Conservation (phyloP, 2,329 filamentous ascomycete species). For the Blastomyces emzantsi region DNA sequence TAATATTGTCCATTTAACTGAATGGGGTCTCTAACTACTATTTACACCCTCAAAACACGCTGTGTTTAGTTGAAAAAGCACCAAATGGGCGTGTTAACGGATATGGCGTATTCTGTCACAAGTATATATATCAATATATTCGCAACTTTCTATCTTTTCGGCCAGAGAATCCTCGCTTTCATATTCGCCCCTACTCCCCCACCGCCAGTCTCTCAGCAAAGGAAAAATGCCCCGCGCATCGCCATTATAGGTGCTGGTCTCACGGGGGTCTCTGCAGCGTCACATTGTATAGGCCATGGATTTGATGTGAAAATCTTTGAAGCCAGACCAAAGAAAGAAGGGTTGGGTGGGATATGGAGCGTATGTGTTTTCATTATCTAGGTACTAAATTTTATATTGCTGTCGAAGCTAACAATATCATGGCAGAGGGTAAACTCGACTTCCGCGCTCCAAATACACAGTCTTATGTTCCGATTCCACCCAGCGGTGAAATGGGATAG, state of each 20-base stretch:
- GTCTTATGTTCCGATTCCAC: conserved; percentile 80
- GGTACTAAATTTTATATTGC: neutral
- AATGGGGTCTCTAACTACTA: neutral
- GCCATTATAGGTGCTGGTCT: conserved; percentile 64
- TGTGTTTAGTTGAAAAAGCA: neutral
- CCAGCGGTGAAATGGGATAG: conserved; percentile 64
- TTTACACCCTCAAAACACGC: neutral
- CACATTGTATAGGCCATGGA: conserved; percentile 76
- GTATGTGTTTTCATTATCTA: conserved; percentile 38
- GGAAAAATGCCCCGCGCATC: conserved; percentile 54
- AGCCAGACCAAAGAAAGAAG: conserved; percentile 52
- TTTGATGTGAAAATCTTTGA: conserved; percentile 78
- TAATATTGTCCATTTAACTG: neutral
- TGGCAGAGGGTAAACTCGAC: conserved; percentile 67
- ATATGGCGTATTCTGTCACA: neutral
- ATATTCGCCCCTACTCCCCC: conserved; percentile 64
- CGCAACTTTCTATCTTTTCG: conserved; percentile 53
- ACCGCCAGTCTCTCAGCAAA: conserved; percentile 39
- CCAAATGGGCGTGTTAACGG: neutral
- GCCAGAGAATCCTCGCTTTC: conserved; percentile 55
- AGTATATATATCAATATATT: conserved; percentile 26
- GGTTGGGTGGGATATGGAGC: conserved; percentile 71
- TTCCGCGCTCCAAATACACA: conserved; percentile 74
- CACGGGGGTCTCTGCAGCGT: conserved; percentile 67
- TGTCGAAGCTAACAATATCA: neutral